Base-by-base conservation (phyloP, 2,329 filamentous ascomycete species). In the Diaporthe ilicicola region DNA sequence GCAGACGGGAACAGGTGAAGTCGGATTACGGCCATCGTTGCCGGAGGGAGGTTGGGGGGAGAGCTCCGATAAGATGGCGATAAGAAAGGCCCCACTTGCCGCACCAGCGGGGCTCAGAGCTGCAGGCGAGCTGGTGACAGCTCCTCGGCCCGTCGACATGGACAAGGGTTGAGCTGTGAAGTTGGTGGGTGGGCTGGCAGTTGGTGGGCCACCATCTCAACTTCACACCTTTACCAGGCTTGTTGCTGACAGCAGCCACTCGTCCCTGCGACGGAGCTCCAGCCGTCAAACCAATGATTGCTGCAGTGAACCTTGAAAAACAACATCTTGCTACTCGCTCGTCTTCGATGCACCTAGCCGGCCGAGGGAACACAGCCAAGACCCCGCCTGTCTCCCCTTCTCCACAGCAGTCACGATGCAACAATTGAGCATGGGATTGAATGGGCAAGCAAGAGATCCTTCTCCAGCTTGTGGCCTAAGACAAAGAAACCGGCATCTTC, bases 21-120 rank as follows among this genome's bases (percentile, higher is more conserved):
- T 68, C 29, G 24, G 51, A 37, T 15, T 19, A 32, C n/a, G 24
- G 70, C 56, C 39, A 53, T 59, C 37, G 62, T 71, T 69, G 70
- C 62, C 46, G 70, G 71, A 42, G 48, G 44, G 48, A 46, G 55
- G 50, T 29, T 34, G 62, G 67, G 50, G 46, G 67, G 46, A 34
- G 32, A 66, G 67, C 56, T 70, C 67, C 56, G 67, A 70, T 70
- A 70, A 70, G 67, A 24, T 9, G 1, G 32, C 66, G 66, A 68
- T 68, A 68, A 68, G 42, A 3, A 3, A 8, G 22, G 17, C 55
- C 53, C 66, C 66, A 59, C 66, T 48, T 68, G 66, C 66, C 53
- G 42, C 62, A 34, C 29, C 22, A 19, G 51, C 34, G 42, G 29
- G 42, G 17, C 10, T 39, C 37, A 39, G 37, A 39, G 37, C 37